Percentiles rank a stretch among this genome's conserved stretches.
These are phyloP conservation scores for Magnolia changhungtana DNA, from an alignment of 164 flowering plant genomes.

Conservation along the genomic window DNA sequence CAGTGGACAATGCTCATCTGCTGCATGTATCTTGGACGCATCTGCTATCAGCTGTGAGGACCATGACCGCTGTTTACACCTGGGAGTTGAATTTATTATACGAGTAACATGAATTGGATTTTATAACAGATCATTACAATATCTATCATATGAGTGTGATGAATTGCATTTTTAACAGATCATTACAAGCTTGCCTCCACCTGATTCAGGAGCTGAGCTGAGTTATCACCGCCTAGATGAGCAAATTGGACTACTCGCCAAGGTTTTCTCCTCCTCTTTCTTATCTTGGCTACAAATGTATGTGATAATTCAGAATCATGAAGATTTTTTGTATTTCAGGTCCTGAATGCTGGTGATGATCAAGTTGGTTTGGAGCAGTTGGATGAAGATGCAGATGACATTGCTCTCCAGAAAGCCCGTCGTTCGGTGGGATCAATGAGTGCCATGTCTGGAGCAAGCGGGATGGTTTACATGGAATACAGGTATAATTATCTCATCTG, in stretches of 20 bases:
- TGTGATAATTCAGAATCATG: neutral
- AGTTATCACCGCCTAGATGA: conserved; percentile 65
- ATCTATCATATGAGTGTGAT: neutral
- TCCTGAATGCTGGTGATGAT: conserved; percentile 82
- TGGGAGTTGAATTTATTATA: no score
- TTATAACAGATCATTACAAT: no score
- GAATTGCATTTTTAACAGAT: conserved; percentile 33
- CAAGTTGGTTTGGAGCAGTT: conserved; percentile 80
- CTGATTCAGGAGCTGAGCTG: conserved; percentile 73
- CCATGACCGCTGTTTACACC: no score
- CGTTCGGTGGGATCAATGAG: conserved; percentile 76
- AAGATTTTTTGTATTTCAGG: conserved; percentile 37
- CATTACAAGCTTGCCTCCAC: conserved; percentile 89
- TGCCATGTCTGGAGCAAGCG: conserved; percentile 86
- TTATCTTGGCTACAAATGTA: neutral
- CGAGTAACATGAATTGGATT: neutral
- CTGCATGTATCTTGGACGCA: neutral
- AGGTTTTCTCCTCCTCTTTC: conserved; percentile 35
- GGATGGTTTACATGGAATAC: conserved; percentile 94
- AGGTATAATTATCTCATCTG: conserved; percentile 31
- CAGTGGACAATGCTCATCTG: neutral
- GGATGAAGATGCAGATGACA: conserved; percentile 85
- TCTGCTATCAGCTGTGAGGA: no score
- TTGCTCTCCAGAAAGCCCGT: conserved; percentile 74
- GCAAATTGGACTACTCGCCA: conserved; percentile 69